Evolutionary conservation across 2,329 filamentous ascomycete genomes (phyloP), one percentile per base, ranked within the genome.

Genomic region (Ceratocystis cubensis): DNA sequence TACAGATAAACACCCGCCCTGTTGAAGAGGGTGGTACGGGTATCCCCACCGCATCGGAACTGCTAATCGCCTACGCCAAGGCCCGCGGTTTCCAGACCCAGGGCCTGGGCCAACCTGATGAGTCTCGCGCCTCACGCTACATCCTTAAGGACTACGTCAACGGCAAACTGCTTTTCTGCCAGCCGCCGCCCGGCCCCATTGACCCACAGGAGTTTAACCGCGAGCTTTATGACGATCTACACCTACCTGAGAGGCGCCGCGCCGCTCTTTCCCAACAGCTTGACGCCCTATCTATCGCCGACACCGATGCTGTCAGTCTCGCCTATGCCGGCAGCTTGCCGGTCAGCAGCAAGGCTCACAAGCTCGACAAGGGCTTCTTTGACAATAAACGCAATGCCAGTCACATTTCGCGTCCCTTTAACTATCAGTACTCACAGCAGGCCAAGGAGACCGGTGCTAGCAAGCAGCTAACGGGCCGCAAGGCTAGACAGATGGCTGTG

Each of bases 141-240:
- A 82, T 99, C 17, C 82, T 99, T 30, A 99, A 99, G 75, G 94
- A 99, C 77, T 99, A 97, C 73, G 94, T 99, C 71, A 96, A 88
- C 74, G 94, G 94, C 69, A 97, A 96, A 77, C 83, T 99, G 0
- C 82, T 97, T 5, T 97, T 88, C 78, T 94, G 91, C 71, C 87
- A 93, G 72, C 92, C 94, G 3, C 94, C 94, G 0, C 92, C 92
- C 0, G 78, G 78, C 3, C 82, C 86, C 37, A 84, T 88, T 48
- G 88, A 96, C 71, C 79, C 84, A 0, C 78, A 78, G 62, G 84
- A 87, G 65, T 99, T 97, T 81, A 99, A 99, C 77, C 79, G 81
- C 63, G 92, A 95, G 68, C 84, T 97, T 3, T 97, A 97, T 76
- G 88, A 96, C 72, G 80, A 88, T 59, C 80, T 81, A 0, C 89